Conservation (phyloP, 257 asterid species). For the Solanum verrucosum region DNA sequence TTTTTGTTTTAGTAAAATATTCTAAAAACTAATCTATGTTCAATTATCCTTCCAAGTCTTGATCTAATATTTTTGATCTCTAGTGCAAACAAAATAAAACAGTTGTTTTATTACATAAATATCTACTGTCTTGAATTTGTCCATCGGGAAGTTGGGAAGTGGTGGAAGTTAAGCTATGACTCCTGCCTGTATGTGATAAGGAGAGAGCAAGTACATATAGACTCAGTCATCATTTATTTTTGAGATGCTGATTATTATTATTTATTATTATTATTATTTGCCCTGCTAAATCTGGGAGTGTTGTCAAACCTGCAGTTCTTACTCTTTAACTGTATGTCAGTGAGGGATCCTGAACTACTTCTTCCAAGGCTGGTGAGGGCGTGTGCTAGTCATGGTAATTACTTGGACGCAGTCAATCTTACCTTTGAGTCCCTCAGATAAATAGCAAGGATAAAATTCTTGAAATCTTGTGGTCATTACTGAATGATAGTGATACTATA, state of each 20-base stretch:
- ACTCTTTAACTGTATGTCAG: conserved; percentile 95
- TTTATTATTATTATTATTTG: neutral
- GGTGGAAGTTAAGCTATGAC: neutral
- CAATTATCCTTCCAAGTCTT: neutral
- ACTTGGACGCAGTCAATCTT: conserved; percentile 9
- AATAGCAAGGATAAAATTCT: neutral
- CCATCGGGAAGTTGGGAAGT: neutral
- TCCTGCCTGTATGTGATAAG: neutral
- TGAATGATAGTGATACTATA: neutral
- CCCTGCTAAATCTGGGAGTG: neutral
- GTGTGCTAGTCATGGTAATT: conserved; percentile 77
- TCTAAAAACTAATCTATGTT: neutral
- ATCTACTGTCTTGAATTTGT: neutral
- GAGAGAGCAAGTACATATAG: neutral
- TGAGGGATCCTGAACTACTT: conserved; percentile 88
- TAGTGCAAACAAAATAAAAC: neutral
- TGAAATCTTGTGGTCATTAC: neutral
- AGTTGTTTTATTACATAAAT: neutral
- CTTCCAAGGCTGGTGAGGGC: conserved; percentile 72
- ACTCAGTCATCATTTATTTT: neutral
- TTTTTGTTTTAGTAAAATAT: neutral
- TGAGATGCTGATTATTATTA: neutral
- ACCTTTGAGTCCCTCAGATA: neutral
- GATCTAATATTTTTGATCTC: neutral
- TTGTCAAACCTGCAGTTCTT: conserved; percentile 56